These are phyloP conservation scores for Limnanthes douglasii DNA, from an alignment of 345 rosid species.

Conservation along the genomic window DNA sequence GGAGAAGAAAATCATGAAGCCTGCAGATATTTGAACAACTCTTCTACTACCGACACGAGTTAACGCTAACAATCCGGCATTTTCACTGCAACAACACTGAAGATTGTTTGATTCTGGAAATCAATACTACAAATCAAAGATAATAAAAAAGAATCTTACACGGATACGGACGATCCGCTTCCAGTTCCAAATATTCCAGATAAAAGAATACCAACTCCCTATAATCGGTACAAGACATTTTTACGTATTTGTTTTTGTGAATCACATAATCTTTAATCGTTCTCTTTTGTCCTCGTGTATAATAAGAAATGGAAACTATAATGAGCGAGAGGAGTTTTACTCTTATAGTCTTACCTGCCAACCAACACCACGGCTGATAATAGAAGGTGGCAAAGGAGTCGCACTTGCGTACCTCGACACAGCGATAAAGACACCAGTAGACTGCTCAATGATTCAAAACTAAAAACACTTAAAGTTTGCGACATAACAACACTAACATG, in stretches of 20 bases:
- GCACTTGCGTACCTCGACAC: conserved; percentile 86
- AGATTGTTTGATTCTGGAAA: background rate
- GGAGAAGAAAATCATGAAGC: conserved; percentile 94
- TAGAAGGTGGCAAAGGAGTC: conserved; percentile 85
- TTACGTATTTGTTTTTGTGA: background rate
- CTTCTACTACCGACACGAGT: conserved; percentile 88
- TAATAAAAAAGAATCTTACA: conserved; percentile 32
- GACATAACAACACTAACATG: too few relatives aligned
- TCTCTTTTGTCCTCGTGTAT: background rate
- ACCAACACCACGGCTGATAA: conserved; percentile 92
- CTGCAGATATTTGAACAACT: conserved; percentile 88
- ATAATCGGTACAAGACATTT: background rate
- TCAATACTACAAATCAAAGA: background rate
- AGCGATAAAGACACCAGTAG: conserved; percentile 79
- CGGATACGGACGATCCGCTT: conserved; percentile 71
- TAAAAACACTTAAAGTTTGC: too few relatives aligned
- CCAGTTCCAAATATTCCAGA: conserved; percentile 97
- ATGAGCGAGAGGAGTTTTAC: too few relatives aligned
- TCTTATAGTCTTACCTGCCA: conserved; percentile 68
- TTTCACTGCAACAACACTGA: conserved; percentile 36
- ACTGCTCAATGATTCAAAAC: conserved; percentile 34
- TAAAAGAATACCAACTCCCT: conserved; percentile 89
- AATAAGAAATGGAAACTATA: background rate
- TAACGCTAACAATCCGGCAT: conserved; percentile 79
- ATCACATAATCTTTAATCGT: background rate